phyloP scores from a whole-genome alignment of 805 yeast species.

The Nakazawaea laoshanensis region DNA sequence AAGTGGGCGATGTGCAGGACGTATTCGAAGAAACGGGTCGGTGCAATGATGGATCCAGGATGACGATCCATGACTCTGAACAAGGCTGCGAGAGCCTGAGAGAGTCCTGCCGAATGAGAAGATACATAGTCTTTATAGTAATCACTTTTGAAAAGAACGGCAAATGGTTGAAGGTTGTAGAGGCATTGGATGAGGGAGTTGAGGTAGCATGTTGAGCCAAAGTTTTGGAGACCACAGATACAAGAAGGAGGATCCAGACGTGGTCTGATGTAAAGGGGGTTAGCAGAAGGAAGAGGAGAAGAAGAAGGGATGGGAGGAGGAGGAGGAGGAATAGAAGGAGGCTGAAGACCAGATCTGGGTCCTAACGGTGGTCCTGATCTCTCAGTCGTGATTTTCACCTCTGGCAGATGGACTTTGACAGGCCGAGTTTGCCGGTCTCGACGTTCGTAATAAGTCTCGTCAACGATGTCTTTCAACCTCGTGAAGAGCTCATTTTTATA shows the following conservation, averaged over 20 bases:
- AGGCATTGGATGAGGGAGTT: slow-evolving; percentile 68
- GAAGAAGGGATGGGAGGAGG: not conserved
- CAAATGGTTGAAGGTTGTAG: slow-evolving; percentile 44
- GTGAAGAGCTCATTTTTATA: slow-evolving; percentile 1
- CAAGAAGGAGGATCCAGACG: not conserved
- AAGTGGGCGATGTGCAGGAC: slow-evolving; percentile 10
- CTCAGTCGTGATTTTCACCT: not conserved
- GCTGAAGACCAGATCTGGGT: not conserved
- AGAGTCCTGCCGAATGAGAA: slow-evolving; percentile 14
- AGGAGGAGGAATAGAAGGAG: slow-evolving; percentile 3
- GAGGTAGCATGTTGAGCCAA: slow-evolving; percentile 71
- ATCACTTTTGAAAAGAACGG: slow-evolving; percentile 37
- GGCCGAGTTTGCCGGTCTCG: not conserved
- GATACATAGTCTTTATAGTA: slow-evolving; percentile 35
- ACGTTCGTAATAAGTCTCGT: slow-evolving; percentile 1
- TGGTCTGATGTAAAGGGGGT: not conserved
- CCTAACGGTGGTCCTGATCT: not conserved
- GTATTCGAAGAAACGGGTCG: slow-evolving; percentile 17
- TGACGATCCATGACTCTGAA: slow-evolving; percentile 15
- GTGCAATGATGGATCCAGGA: slow-evolving; percentile 14
- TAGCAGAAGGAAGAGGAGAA: not conserved
- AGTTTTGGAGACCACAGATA: slow-evolving; percentile 56
- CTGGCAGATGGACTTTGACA: not conserved
- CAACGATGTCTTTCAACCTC: slow-evolving; percentile 7
- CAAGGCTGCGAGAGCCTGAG: slow-evolving; percentile 16